These are phyloP conservation scores for Babesia bigemina DNA, from an alignment of 169 alveolate genomes.

Conservation along the genomic window DNA sequence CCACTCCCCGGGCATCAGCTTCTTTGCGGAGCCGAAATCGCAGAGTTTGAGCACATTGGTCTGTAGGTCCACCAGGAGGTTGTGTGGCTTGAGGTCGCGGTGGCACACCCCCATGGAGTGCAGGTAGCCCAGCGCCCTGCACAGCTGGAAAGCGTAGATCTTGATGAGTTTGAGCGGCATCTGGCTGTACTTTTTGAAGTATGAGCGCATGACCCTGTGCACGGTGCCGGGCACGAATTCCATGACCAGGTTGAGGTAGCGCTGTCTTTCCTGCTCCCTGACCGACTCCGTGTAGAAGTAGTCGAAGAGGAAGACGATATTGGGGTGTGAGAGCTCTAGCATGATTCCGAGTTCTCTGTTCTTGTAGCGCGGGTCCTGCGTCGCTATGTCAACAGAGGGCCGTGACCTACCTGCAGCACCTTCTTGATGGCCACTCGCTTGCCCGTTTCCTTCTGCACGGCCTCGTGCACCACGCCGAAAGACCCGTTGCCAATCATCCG, in stretches of 20 bases:
- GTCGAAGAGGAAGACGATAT: slow-evolving; percentile 89
- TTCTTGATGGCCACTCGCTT: slow-evolving; percentile 96
- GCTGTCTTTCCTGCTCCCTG: slow-evolving; percentile 68
- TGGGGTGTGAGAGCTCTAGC: slow-evolving; percentile 92
- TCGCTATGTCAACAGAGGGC: too few relatives aligned
- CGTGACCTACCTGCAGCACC: slow-evolving; percentile 87
- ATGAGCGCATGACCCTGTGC: slow-evolving; percentile 89
- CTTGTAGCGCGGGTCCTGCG: slow-evolving; percentile 91
- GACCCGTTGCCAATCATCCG: slow-evolving; percentile 96
- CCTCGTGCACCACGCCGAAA: slow-evolving; percentile 96
- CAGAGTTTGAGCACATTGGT: slow-evolving; percentile 92
- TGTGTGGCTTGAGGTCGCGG: slow-evolving; percentile 99
- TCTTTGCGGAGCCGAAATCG: slow-evolving; percentile 98
- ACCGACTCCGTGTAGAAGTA: slow-evolving; percentile 83
- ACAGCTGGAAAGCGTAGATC: slow-evolving; percentile 92
- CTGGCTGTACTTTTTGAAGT: slow-evolving; percentile 83
- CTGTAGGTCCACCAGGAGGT: slow-evolving; percentile 91
- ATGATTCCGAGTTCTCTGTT: slow-evolving; percentile 94
- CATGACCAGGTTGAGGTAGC: slow-evolving; percentile 95
- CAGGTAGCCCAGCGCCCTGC: slow-evolving; percentile 94
- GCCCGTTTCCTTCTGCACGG: slow-evolving; percentile 91
- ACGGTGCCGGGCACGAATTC: slow-evolving; percentile 96
- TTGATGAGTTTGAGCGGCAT: slow-evolving; percentile 91
- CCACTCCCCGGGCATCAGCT: slow-evolving; percentile 89
- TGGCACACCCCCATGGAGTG: slow-evolving; percentile 95